These are phyloP conservation scores for Talaromyces sp. DNA, from an alignment of 2,329 filamentous ascomycete species.

Conservation along the genomic window DNA sequence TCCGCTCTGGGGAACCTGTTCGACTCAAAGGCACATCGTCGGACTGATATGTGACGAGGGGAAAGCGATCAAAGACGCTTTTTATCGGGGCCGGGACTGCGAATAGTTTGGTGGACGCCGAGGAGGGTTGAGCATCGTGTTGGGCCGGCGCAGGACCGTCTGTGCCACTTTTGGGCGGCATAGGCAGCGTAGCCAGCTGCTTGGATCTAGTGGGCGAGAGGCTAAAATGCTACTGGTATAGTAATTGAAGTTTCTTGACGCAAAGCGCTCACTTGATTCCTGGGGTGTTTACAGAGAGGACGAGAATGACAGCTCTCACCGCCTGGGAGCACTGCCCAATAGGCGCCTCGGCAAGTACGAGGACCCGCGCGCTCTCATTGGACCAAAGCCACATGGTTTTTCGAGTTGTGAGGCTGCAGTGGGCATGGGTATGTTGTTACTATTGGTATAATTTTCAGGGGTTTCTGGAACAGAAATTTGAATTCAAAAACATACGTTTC, in stretches of 20 bases:
- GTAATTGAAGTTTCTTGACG: neutral
- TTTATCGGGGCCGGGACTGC: constrained; percentile 65
- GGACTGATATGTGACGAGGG: constrained; percentile 66
- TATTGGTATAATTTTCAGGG: neutral
- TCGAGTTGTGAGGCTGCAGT: neutral
- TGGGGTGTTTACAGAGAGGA: neutral
- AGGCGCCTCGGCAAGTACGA: neutral
- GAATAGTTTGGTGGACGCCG: constrained; percentile 25
- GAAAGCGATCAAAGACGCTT: constrained; percentile 77
- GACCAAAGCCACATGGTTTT: neutral
- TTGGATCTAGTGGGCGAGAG: neutral
- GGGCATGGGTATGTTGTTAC: neutral
- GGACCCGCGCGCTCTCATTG: constrained; percentile 1
- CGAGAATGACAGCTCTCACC: constrained; percentile 2
- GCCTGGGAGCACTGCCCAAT: constrained; percentile 1
- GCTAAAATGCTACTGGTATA: neutral
- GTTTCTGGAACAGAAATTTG: no score
- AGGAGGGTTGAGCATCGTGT: constrained; percentile 11
- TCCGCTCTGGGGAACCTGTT: constrained; percentile 56
- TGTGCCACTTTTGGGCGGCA: constrained; percentile 15
- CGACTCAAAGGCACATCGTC: constrained; percentile 47
- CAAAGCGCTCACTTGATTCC: no score
- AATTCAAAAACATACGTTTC: no score
- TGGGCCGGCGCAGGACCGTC: constrained; percentile 20
- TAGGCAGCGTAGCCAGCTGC: constrained; percentile 9